These are phyloP conservation scores for Macrocybe gigantea DNA, from an alignment of 768 basidiomycete species.

Conservation along the genomic window DNA sequence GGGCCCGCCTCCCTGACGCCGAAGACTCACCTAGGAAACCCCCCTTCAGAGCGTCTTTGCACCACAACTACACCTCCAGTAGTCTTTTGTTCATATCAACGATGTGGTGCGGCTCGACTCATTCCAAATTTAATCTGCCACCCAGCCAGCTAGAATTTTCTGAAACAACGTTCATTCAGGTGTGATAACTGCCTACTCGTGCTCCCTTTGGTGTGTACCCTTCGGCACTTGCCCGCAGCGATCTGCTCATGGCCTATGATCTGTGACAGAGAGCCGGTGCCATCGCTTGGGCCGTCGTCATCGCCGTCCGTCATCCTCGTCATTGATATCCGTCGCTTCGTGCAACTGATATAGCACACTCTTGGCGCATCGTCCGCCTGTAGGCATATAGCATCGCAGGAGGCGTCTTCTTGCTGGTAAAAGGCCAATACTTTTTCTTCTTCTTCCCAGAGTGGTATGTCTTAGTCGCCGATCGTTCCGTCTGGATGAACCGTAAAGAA, in stretches of 20 bases:
- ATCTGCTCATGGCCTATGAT: too few species aligned
- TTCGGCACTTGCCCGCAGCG: too few species aligned
- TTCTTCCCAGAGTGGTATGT: slow-evolving; percentile 57
- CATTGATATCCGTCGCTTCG: not conserved
- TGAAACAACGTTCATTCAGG: slow-evolving; percentile 30
- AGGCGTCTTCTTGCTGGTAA: slow-evolving; percentile 54
- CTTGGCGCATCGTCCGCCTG: not conserved
- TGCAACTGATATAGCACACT: not conserved
- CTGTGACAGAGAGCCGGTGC: slow-evolving; percentile 55
- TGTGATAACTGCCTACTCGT: slow-evolving; percentile 77
- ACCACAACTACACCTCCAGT: too few species aligned
- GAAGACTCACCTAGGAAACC: too few species aligned
- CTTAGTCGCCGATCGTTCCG: slow-evolving; percentile 25
- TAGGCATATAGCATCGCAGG: slow-evolving; percentile 66
- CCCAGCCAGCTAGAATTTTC: too few species aligned
- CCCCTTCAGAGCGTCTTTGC: too few species aligned
- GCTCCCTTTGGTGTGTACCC: slow-evolving; percentile 56
- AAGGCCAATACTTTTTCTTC: slow-evolving; percentile 63
- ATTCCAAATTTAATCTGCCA: too few species aligned
- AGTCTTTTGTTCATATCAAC: not conserved
- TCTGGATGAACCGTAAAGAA: not conserved
- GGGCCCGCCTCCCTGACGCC: too few species aligned
- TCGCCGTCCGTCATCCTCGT: slow-evolving; percentile 40
- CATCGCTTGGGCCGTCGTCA: slow-evolving; percentile 61
- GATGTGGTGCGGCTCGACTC: slow-evolving; percentile 20